Base-by-base conservation (phyloP, 306 rosid species). In the Cucurbita argyrosperma region DNA sequence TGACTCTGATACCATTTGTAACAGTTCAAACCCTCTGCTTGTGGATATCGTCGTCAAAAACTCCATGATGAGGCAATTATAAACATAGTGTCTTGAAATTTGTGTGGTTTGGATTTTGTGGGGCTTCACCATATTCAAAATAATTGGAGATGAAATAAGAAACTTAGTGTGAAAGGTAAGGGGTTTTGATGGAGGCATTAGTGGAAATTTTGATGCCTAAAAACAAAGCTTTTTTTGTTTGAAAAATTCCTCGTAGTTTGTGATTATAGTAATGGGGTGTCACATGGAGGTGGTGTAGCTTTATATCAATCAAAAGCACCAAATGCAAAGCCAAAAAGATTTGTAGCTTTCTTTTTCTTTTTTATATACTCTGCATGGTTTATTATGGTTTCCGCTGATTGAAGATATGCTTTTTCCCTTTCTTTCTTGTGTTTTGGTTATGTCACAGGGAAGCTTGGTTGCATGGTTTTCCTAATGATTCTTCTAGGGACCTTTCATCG, bases 51-150 rank as follows among this genome's bases (percentile, higher is more conserved):
- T 30, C 30, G 1, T 26, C 3, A 80, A 83, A 86, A 76, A 74
- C 52, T 81, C 50, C 77, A 86, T 81, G 87, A 86, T 84, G 85
- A 82, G 77, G 83, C 82, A 86, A 88, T 88, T 78, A 81, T 84
- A 78, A 64, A 23, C 58, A 69, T 1, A 74, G 74, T 78, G 76
- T 37, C 74, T 73, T 71, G 54, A 81, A 79, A 79, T 86, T 82
- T 88, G 83, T 86, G 82, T 86, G 88, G 77, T 78, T 82, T 58
- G 76, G 94, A 88, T 88, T 83, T 88, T 78, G 90, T 86, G 90
- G 94, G 90, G 88, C 75, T 21, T 21, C 23, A 21, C 38, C 54
- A 5, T 46, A 62, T 53, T 78, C 50, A n/a, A 63, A 16, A 53
- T 19, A 3, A 82, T 79, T 85, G 84, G 87, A 79, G 84, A 60